These are phyloP conservation scores for Eucalyptus guilfoylei DNA, from an alignment of 345 rosid genomes.

Conservation along the genomic window DNA sequence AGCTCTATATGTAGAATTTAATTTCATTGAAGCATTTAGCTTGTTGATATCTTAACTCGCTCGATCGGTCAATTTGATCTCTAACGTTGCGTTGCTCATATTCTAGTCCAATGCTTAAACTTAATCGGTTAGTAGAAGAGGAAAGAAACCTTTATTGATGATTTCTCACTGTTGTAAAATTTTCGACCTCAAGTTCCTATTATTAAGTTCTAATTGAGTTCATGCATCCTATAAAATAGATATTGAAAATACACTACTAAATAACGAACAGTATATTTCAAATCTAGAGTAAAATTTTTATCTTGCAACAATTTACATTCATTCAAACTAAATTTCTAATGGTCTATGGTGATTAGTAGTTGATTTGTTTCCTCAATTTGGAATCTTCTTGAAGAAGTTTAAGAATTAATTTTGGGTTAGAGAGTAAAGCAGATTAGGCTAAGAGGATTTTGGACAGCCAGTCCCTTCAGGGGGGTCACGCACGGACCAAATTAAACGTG, in stretches of 20 bases:
- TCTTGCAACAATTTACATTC: background rate
- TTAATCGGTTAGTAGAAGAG: background rate
- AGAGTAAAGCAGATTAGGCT: background rate
- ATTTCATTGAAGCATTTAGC: background rate
- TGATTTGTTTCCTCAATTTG: too few species aligned
- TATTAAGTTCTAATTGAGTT: background rate
- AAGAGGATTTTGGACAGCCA: background rate
- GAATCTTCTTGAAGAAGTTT: background rate
- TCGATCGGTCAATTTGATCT: background rate
- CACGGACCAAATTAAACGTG: background rate
- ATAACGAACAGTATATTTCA: background rate
- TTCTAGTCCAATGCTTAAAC: background rate
- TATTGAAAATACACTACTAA: too few species aligned
- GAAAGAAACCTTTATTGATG: background rate
- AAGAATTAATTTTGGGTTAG: background rate
- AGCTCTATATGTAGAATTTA: background rate
- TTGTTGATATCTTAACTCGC: background rate
- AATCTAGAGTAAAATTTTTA: background rate
- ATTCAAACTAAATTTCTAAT: background rate
- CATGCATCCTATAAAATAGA: background rate
- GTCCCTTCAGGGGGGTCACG: background rate
- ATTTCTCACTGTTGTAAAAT: background rate
- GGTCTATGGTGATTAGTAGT: too few species aligned
- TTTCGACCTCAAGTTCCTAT: background rate
- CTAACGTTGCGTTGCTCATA: background rate